Evolutionary conservation across 371 early-diverging fungal genomes (phyloP).

Genomic region (Actinomortierella ambigua): DNA sequence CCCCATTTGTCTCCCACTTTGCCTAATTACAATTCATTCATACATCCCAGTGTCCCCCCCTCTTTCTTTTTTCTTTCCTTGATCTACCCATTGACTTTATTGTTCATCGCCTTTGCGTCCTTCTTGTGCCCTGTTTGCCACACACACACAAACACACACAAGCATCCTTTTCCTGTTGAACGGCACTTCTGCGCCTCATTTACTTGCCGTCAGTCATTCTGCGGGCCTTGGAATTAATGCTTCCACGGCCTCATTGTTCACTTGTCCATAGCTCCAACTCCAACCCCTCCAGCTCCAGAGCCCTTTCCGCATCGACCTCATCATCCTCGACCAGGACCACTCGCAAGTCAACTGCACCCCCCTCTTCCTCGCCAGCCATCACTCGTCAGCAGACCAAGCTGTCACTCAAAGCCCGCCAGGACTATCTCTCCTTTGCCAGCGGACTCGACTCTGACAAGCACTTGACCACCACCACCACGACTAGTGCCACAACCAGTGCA

Average conservation of each 20-base stretch:
- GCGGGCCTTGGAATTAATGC: conserved; percentile 19
- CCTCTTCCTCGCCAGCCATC: conserved; percentile 19
- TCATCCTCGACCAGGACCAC: conserved; percentile 9
- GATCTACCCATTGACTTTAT: background rate
- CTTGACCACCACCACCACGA: too few species aligned
- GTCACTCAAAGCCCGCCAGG: conserved; percentile 27
- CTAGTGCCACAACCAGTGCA: too few species aligned
- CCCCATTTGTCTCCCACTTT: background rate
- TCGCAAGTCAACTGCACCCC: conserved; percentile 10
- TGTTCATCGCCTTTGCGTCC: conserved; percentile 1
- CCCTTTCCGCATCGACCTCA: conserved; percentile 9
- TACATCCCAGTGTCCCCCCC: background rate
- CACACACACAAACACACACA: too few species aligned
- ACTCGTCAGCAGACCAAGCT: conserved; percentile 39
- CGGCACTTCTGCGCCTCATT: too few species aligned
- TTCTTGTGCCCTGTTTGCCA: too few species aligned
- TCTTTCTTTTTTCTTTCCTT: background rate
- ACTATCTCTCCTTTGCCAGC: conserved; percentile 31
- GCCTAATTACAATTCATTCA: background rate
- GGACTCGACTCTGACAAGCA: conserved; percentile 21
- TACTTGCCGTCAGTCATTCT: too few species aligned
- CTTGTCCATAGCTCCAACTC: conserved; percentile 13
- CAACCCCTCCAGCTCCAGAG: conserved; percentile 1
- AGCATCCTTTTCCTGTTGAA: too few species aligned
- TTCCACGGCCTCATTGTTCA: conserved; percentile 31